Conservation (phyloP, 805 yeast species). For the Kazachstania psychrophila region DNA sequence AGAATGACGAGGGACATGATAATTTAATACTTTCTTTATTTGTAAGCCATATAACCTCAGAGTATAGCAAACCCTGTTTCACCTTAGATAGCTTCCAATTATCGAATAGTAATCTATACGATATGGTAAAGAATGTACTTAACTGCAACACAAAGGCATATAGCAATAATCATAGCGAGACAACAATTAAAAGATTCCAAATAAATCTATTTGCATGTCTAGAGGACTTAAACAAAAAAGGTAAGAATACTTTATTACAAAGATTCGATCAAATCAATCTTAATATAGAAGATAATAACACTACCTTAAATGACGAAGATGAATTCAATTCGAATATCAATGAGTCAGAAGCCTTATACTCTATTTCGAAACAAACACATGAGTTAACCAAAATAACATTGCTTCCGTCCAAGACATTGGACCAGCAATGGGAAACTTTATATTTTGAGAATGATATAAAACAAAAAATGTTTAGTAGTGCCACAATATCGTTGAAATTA, state of each 20-base stretch:
- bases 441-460: conserved; percentile 28
- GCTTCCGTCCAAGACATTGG: conserved; percentile 28
- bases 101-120: too few species aligned
- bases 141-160: neutral
- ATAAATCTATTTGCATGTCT: conserved; percentile 13
- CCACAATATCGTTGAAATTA: conserved; percentile 27
- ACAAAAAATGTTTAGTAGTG: conserved; percentile 26
- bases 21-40: conserved; percentile 17
- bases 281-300: neutral
- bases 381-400: conserved; percentile 12
- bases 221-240: conserved; percentile 5
- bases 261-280: conserved; percentile 29
- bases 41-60: too few species aligned
- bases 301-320: neutral
- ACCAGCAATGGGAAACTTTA: conserved; percentile 31
- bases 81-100: too few species aligned
- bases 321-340: conserved; percentile 3
- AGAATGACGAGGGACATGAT: conserved; percentile 17
- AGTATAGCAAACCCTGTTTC: too few species aligned
- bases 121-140: too few species aligned
- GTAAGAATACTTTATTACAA: conserved; percentile 10
- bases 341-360: too few species aligned
- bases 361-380: conserved; percentile 14
- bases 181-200: neutral
- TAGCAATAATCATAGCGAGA: too few species aligned